Base-by-base conservation (phyloP, 2,329 filamentous ascomycete species). In the Teratosphaeria epicoccoides region DNA sequence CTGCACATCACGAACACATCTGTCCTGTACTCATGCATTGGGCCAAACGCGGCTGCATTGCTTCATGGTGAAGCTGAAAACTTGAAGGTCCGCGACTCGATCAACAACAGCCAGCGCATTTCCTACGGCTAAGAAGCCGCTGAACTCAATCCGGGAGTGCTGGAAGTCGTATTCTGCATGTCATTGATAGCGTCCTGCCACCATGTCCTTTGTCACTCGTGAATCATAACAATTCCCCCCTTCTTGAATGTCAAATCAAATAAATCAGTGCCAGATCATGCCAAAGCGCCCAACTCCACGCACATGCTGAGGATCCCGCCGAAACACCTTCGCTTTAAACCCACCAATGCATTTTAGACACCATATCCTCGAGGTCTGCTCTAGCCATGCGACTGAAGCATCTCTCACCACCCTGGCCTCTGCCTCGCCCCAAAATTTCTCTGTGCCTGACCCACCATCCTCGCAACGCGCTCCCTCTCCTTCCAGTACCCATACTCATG, bases 401-500 rank as follows among this genome's bases (percentile, higher is more conserved):
- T 17, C 14, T 20, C 9, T 20, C 33, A 40, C 33, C 33, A 40
- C n/a, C 33, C 33, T 2, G 2, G 14, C n/a, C 33, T 20, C n/a
- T 40, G 33, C 33, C 33, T 40, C 3, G 14, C 33, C 1, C 33
- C 14, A 22, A 20, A 40, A 7, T 17, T 17, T 17, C 33, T 20
- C 33, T 40, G 33, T 6, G n/a, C n/a, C n/a, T 40, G 33, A 4
- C 56, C 53, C 54, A 56, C 54, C 46, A 60, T 46, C 52, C 52
- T 57, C 51, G 61, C 62, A 40, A 57, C 49, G 12, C 53, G 47
- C 51, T 65, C 65, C 57, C 62, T 61, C 45, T 66, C 61, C 55
- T 65, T 64, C 61, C 61, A 73, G 50, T 62, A 61, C 50, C 65
- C 59, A 52, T 70, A 71, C 60, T 73, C 66, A 5, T 61, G 63